Evolutionary conservation across 2,329 filamentous ascomycete genomes (phyloP), one percentile per base, ranked within the genome.

Genomic region (Lithohypha guttulata): DNA sequence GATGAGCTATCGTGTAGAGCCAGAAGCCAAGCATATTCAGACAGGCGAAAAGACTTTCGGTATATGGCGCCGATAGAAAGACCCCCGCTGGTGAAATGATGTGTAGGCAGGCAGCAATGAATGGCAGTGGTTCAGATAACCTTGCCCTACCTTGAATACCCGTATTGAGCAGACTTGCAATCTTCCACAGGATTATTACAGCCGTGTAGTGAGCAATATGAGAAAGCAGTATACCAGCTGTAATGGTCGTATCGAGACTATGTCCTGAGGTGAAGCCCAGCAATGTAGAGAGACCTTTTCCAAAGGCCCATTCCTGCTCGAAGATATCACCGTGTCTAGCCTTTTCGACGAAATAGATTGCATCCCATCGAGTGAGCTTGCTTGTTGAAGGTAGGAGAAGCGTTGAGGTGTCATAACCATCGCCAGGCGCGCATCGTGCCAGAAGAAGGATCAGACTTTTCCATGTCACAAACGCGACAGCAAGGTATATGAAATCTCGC

Each of bases 11-110:
- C 1, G 73, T 72, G 56, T 89, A 91, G 33, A 81, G 57, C 20
- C 82, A 69, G 52, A 77, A 78, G 1, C 85, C 91, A 1, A 69
- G 50, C 52, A 95, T 84, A 27, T 81, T 82, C 22, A 94, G 65
- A 15, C 83, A 66, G 0, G 89, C 78, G 59, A 86, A 95, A 0
- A 79, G 59, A 46, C 81, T 77, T 63, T 98, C 91, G 7, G 77
- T 72, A 58, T 91, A 93, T 0, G 89, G 85, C 0, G 87, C 81
- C 0, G 81, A 87, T 13, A 98, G 72, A 56, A 98, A 96, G 2
- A 95, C 62, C 1, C 89, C 89, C 0, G 83, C 91, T 0, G 91
- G 89, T 0, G 84, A 91, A 34, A 96, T 55, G 40, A 93, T 71
- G 58, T 96, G 85, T 34, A 96, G 65, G 11, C 73, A 63, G 2